Evolutionary conservation across 2,329 filamentous ascomycete species (phyloP).

Genomic region (Aspergillus ruber): DNA sequence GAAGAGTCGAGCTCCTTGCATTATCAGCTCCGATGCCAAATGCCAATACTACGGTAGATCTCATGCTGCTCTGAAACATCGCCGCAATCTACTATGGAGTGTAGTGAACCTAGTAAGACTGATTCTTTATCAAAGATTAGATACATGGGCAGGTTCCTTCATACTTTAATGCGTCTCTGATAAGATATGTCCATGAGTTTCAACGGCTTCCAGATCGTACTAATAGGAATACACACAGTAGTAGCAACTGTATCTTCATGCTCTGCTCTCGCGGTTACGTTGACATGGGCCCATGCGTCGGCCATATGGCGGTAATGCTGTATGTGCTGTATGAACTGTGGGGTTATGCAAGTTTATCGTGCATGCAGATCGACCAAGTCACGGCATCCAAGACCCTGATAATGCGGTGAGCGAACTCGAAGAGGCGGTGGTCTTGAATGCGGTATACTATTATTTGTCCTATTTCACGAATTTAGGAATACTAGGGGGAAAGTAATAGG

Average conservation of each 20-base stretch:
- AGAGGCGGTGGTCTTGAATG: too few relatives aligned
- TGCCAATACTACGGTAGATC: slow-evolving; percentile 53
- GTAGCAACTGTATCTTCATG: slow-evolving; percentile 60
- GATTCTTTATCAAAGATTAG: slow-evolving; percentile 59
- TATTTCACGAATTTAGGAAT: too few relatives aligned
- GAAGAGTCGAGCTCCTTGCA: background rate
- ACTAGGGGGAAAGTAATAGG: slow-evolving; percentile 39
- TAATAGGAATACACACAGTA: slow-evolving; percentile 75
- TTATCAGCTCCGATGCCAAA: background rate
- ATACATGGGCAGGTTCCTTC: slow-evolving; percentile 52
- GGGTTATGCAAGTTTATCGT: slow-evolving; percentile 26
- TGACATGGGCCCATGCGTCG: slow-evolving; percentile 68
- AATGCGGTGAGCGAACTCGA: too few relatives aligned
- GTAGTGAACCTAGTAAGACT: slow-evolving; percentile 44
- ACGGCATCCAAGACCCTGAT: slow-evolving; percentile 22
- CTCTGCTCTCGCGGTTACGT: slow-evolving; percentile 67
- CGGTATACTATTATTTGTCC: too few relatives aligned
- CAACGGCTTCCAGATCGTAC: slow-evolving; percentile 67
- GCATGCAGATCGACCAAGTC: slow-evolving; percentile 64
- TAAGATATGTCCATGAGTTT: slow-evolving; percentile 40
- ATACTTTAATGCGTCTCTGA: slow-evolving; percentile 50
- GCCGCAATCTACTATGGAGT: slow-evolving; percentile 71
- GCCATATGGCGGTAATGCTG: background rate
- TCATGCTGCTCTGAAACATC: slow-evolving; percentile 82
- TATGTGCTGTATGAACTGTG: slow-evolving; percentile 45